Evolutionary conservation across 2,329 filamentous ascomycete genomes (phyloP).

Genomic region (Westerdykella sp.): DNA sequence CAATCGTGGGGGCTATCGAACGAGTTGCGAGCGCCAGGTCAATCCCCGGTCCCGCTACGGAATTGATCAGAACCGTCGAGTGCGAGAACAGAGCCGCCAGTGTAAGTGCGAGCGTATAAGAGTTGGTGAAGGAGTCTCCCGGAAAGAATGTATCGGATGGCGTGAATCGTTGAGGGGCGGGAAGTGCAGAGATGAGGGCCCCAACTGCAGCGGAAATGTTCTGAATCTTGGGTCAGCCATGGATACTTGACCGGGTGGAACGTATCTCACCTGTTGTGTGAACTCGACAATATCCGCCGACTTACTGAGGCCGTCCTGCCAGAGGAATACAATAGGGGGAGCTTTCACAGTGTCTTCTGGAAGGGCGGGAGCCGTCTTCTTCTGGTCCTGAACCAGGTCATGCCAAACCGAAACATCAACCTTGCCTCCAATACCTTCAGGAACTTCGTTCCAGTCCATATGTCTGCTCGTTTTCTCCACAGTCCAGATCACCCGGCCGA

Average conservation of each 20-base stretch:
- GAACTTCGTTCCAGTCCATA: conserved; percentile 91
- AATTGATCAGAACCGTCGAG: conserved; percentile 79
- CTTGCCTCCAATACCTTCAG: conserved; percentile 65
- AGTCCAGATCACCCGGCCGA: conserved; percentile 81
- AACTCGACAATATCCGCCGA: conserved; percentile 69
- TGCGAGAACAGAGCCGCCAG: conserved; percentile 80
- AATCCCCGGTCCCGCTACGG: conserved; percentile 67
- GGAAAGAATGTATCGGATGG: conserved; percentile 77
- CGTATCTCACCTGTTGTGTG: conserved; percentile 53
- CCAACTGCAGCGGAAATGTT: conserved; percentile 87
- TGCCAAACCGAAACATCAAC: conserved; percentile 90
- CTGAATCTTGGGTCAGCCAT: conserved; percentile 27
- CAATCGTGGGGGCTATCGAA: conserved; percentile 71
- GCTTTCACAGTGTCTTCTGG: conserved; percentile 54
- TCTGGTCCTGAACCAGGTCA: conserved; percentile 67
- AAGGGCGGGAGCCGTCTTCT: conserved; percentile 53
- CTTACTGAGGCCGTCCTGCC: conserved; percentile 49
- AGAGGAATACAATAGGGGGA: conserved; percentile 57
- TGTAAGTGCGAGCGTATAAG: conserved; percentile 72
- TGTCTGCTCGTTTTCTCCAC: conserved; percentile 85
- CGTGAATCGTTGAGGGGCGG: conserved; percentile 65
- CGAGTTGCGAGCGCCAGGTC: conserved; percentile 68
- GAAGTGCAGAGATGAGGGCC: conserved; percentile 69
- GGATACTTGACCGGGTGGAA: fast-evolving
- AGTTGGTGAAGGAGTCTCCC: conserved; percentile 71